These are phyloP conservation scores for Exsudoporus frostii DNA, from an alignment of 768 basidiomycete species.

Conservation along the genomic window DNA sequence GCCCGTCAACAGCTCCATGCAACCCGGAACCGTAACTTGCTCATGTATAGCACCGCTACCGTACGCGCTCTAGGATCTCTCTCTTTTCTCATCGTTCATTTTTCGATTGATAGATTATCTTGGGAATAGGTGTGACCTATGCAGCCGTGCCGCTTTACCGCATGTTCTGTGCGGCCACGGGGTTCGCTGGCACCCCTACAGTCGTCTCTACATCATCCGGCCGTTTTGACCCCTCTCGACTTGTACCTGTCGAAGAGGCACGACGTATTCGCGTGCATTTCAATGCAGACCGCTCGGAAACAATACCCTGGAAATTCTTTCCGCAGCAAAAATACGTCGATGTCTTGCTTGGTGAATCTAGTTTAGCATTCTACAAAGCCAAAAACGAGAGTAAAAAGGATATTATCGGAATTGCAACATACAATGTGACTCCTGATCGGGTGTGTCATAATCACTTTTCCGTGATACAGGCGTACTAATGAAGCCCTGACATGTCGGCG, in stretches of 20 bases:
- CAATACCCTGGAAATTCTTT: conserved; percentile 89
- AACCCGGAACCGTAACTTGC: conserved; percentile 64
- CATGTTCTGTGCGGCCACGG: conserved; percentile 97
- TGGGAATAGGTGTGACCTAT: conserved; percentile 85
- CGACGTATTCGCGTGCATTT: conserved; percentile 90
- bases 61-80: conserved; percentile 41
- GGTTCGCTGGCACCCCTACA: conserved; percentile 92
- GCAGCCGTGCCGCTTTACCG: conserved; percentile 97
- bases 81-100: neutral
- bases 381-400: conserved; percentile 82
- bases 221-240: conserved; percentile 78
- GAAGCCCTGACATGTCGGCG: neutral
- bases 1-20: conserved; percentile 44
- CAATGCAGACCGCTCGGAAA: conserved; percentile 88
- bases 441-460: conserved; percentile 43
- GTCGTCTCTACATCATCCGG: conserved; percentile 62
- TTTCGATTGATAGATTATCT: conserved; percentile 54
- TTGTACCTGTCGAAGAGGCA: conserved; percentile 68
- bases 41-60: conserved; percentile 83
- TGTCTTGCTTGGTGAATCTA: conserved; percentile 94
- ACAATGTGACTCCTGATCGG: conserved; percentile 97
- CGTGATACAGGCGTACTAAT: neutral
- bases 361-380: conserved; percentile 93
- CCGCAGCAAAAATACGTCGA: conserved; percentile 88
- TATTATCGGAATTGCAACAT: conserved; percentile 97